Evolutionary conservation across 2,329 filamentous ascomycete species (phyloP), one percentile per base, ranked within the genome.

Genomic region (Daldinia eschscholtzii): DNA sequence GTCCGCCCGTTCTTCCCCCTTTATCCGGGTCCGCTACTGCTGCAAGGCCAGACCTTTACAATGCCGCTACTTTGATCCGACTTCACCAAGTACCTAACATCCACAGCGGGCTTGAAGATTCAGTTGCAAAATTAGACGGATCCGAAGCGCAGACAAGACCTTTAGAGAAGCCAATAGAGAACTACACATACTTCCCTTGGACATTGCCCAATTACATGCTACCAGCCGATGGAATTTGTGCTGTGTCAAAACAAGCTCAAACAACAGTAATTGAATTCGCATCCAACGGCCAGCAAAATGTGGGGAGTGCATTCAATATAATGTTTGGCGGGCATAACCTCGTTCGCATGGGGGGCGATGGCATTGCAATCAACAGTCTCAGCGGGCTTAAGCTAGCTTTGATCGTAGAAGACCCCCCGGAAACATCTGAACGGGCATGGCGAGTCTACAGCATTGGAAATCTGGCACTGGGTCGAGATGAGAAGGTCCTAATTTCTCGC

Each of bases 181-280:
- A 97, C 75, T 91, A 94, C 78, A 95, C 92, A 0, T 91, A 93
- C 74, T 98, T 94, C 76, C 96, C 96, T 0, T 98, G 95, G 95
- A 98, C 96, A 0, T 83, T 99, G 0, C 95, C 96, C 0, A 83
- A 85, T 0, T 85, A 88, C 28, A 84, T 97, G 73, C 86, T 98
- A 2, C 93, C 94, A 0, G 80, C 83, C 9, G 89, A 97, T 75
- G 95, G 92, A 0, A 91, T 86, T n/a, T 97, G 93, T 73, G 86
- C 91, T 4, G 88, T 87, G 12, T 90, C 97, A 72, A 85, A 89
- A 4, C 84, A 89, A 64, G 91, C 91, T 18, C 85, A 91, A 9
- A 92, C 93, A 2, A 90, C 96, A 20, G 83, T 83, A 58, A 87
- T 91, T 62, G 88, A 91, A 73, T 91, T 91, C 72, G 87, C 88